Conservation (phyloP, 2,329 filamentous ascomycete species). For the Hawksworthiomyces lignivorus region DNA sequence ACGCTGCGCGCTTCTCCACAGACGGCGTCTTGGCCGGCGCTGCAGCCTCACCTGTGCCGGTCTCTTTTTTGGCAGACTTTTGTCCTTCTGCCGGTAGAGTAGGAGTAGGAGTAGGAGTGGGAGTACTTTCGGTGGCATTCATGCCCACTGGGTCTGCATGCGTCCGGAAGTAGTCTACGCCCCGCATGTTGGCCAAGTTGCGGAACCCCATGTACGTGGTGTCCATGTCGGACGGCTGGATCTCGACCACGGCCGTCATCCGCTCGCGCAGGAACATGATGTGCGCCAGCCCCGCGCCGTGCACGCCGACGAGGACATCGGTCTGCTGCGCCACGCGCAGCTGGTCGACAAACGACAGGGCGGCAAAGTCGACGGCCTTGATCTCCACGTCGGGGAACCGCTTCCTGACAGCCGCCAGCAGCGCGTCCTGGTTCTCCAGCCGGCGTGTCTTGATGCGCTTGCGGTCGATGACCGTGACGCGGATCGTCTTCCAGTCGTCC, state of each 20-base stretch:
- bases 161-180: conserved; percentile 29
- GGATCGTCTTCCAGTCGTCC: conserved; percentile 12
- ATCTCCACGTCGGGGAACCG: conserved; percentile 22
- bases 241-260: conserved; percentile 31
- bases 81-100: not conserved
- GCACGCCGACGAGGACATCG: conserved; percentile 34
- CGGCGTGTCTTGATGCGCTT: conserved; percentile 20
- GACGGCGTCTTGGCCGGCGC: too few relatives aligned
- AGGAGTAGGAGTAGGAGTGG: too few relatives aligned
- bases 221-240: conserved; percentile 27
- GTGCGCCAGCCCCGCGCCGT: conserved; percentile 36
- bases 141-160: conserved; percentile 19
- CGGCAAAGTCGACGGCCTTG: conserved; percentile 29
- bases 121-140: too few relatives aligned
- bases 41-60: too few relatives aligned
- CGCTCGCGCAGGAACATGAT: conserved; percentile 30
- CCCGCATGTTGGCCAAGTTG: conserved; percentile 31
- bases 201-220: conserved; percentile 30
- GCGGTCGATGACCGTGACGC: conserved; percentile 30
- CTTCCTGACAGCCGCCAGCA: conserved; percentile 20
- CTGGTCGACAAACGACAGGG: conserved; percentile 29
- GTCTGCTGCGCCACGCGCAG: conserved; percentile 26
- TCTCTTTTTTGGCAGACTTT: not conserved
- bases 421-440: conserved; percentile 21
- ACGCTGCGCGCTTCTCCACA: conserved; percentile 2